These are phyloP conservation scores for Syncephalastrum contaminatum DNA, from an alignment of 371 early-diverging fungal genomes.

Conservation along the genomic window DNA sequence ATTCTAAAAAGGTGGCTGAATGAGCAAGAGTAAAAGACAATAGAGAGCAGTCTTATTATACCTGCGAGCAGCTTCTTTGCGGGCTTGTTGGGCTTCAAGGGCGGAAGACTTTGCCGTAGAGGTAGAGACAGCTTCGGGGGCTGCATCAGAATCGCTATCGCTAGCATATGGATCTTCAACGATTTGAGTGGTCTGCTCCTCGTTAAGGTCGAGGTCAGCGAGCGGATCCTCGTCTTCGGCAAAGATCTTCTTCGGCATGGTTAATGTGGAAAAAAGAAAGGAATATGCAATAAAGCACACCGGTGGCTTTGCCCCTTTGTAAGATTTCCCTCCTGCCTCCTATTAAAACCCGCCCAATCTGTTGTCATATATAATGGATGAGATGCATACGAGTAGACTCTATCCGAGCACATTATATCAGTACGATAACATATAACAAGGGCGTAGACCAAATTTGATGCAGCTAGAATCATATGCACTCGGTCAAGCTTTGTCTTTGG, in stretches of 20 bases:
- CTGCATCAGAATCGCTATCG: conserved; percentile 40
- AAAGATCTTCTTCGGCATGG: conserved; percentile 42
- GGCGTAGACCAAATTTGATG: too few relatives aligned
- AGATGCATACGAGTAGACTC: too few relatives aligned
- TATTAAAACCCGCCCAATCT: too few relatives aligned
- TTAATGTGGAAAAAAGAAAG: neutral
- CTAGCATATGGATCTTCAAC: conserved; percentile 1
- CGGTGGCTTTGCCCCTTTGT: too few relatives aligned
- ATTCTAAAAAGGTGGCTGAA: neutral
- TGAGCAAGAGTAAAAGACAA: too few relatives aligned
- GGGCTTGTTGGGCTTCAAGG: conserved; percentile 24
- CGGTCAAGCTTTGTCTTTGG: too few relatives aligned
- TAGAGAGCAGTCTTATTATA: too few relatives aligned
- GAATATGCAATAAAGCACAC: neutral
- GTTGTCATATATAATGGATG: too few relatives aligned
- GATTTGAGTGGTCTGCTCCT: neutral
- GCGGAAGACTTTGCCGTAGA: conserved; percentile 28
- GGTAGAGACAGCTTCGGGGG: conserved; percentile 48
- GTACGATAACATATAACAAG: too few relatives aligned
- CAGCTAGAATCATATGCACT: too few relatives aligned
- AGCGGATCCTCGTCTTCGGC: conserved; percentile 31
- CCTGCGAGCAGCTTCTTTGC: conserved; percentile 32
- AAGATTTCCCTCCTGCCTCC: too few relatives aligned
- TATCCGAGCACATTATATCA: too few relatives aligned
- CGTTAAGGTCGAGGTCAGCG: conserved; percentile 7